Evolutionary conservation across 495 filamentous ascomycete genomes (phyloP), one percentile per base, ranked within the genome.

Genomic region (Thermothielavioides terrestris): DNA sequence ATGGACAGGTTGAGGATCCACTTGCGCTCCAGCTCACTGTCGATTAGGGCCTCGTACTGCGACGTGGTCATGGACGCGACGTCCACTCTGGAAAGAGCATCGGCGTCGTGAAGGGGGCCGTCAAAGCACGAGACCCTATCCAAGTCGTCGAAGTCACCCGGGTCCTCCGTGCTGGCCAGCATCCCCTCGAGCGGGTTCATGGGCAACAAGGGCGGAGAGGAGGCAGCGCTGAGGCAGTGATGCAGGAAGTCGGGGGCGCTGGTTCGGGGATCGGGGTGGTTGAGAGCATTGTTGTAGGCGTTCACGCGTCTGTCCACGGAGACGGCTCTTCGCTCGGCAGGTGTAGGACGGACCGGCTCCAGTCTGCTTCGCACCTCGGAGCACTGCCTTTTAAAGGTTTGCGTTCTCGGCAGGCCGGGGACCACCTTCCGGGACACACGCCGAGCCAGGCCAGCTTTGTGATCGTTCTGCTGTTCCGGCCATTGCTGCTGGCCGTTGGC

Each of bases 1-100:
- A 98, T 97, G 68, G 89, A 95, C 48, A 98, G 75, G 59, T 98
- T 98, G 53, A 98, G 74, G 49, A 97, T 96, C 92, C 92, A 98
- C 64, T 80, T 82, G 49, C 76, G 75, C 56, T 96, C 89, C 54
- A 95, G 73, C 68, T 97, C 92, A 53, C 84, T 79, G 48, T 80
- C 82, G 49, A 95, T 72, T 52, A 78, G 74, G 48, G 77, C 74
- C 26, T 80, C 77, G 49, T 77, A 71, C 35, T 71, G 68, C 5
- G 73, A 74, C 7, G 70, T 71, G 23, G 69, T 74, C 31, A 72
- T 70, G 25, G 75, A 77, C n/a, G 65, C 62, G 7, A 55, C 58
- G 53, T 75, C 68, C 26, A 55, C 32, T 23, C 56, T 50, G 25
- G 66, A 63, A 7, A 63, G 14, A 35, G 51, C 44, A 35, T 67